These are phyloP conservation scores for Salvia hispanica DNA, from an alignment of 257 asterid genomes.

Conservation along the genomic window DNA sequence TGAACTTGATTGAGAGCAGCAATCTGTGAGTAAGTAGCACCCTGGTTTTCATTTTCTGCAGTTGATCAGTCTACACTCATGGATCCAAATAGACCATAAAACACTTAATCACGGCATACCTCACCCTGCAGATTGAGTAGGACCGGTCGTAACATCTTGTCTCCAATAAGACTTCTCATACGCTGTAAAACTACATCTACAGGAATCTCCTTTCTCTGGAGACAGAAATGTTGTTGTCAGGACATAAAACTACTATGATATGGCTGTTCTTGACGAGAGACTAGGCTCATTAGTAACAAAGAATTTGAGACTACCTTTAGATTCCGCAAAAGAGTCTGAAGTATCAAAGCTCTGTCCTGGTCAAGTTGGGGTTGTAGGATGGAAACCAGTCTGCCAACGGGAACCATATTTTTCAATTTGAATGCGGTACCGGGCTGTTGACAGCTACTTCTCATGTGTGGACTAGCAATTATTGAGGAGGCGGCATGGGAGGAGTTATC, in stretches of 20 bases:
- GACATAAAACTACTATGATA: constrained; percentile 10
- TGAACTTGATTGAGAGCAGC: constrained; percentile 51
- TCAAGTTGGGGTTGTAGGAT: constrained; percentile 86
- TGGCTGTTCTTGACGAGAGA: constrained; percentile 23
- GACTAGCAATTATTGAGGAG: constrained; percentile 36
- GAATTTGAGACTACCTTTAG: constrained; percentile 60
- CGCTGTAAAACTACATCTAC: constrained; percentile 78
- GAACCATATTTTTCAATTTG: constrained; percentile 82
- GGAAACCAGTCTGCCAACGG: constrained; percentile 89
- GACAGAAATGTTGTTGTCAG: constrained; percentile 29
- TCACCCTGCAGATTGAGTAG: constrained; percentile 80
- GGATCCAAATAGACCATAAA: constrained; percentile 15
- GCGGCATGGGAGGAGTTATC: constrained; percentile 40
- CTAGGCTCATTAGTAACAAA: constrained; percentile 27
- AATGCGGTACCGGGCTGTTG: constrained; percentile 43
- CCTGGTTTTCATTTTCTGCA: constrained; percentile 48
- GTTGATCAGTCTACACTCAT: constrained; percentile 30
- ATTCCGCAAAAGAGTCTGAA: constrained; percentile 63
- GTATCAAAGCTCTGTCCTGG: constrained; percentile 88
- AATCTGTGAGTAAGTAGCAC: constrained; percentile 47
- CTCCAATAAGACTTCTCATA: constrained; percentile 90
- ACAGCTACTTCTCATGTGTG: constrained; percentile 32
- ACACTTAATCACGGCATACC: constrained; percentile 38
- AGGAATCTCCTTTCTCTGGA: constrained; percentile 83
- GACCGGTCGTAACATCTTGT: constrained; percentile 91